A percentile compares a stretch with the other conserved stretches of the same genome.
phyloP scores from a whole-genome alignment of 106 monocot genomes.

The Xerophyta viscosa region DNA sequence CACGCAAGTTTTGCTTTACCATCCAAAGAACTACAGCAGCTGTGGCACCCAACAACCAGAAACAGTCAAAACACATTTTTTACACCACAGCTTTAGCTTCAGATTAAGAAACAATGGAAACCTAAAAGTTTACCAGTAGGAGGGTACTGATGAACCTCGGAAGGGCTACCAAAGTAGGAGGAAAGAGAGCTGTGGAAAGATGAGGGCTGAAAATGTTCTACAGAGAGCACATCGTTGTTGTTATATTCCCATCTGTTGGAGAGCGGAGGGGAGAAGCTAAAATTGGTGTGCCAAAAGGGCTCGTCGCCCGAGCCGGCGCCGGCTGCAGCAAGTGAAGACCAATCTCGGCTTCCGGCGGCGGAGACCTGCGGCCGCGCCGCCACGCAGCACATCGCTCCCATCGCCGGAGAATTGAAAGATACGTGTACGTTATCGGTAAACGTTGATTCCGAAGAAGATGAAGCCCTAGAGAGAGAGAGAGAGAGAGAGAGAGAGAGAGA shows the following conservation, averaged over 20 bases:
- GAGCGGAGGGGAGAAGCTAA: conserved; percentile 47
- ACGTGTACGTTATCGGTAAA: too few relatives aligned
- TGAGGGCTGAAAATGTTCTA: conserved; percentile 11
- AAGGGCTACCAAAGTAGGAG: conserved; percentile 27
- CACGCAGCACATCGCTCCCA: conserved; percentile 75
- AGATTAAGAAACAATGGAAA: not conserved
- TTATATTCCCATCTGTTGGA: conserved; percentile 36
- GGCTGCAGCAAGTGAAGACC: conserved; percentile 9
- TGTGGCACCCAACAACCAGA: too few relatives aligned
- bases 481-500: too few relatives aligned
- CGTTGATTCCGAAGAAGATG: too few relatives aligned
- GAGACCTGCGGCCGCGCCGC: conserved; percentile 69
- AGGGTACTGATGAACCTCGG: conserved; percentile 22
- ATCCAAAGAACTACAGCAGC: too few relatives aligned
- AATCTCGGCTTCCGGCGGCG: conserved; percentile 31
- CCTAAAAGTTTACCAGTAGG: conserved; percentile 10
- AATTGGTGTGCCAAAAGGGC: conserved; percentile 53
- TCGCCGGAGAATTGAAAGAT: too few relatives aligned
- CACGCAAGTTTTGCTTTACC: too few relatives aligned
- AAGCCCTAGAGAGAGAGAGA: too few relatives aligned
- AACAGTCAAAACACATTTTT: too few relatives aligned
- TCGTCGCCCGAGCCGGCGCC: conserved; percentile 21
- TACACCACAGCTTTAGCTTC: too few relatives aligned
- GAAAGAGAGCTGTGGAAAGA: conserved; percentile 28
- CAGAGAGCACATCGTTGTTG: conserved; percentile 12